These are phyloP conservation scores for Aspergillus conjunctus DNA, from an alignment of 495 filamentous ascomycete species.

Conservation along the genomic window DNA sequence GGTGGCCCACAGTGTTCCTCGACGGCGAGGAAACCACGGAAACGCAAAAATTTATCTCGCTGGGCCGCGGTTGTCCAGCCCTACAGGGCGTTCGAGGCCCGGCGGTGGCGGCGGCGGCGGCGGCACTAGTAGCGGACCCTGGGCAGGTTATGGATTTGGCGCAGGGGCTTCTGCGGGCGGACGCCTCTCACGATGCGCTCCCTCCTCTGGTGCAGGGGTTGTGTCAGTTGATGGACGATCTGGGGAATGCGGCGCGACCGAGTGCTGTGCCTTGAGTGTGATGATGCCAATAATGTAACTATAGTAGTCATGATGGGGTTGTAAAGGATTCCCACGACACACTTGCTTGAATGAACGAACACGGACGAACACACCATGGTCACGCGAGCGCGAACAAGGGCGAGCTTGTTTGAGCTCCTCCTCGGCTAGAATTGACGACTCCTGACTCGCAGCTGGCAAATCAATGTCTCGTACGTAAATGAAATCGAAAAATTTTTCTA, in stretches of 20 bases:
- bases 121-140: conserved; percentile 30
- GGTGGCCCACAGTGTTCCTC: conserved; percentile 42
- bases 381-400: too few species aligned
- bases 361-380: too few species aligned
- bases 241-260: conserved; percentile 34
- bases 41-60: conserved; percentile 50
- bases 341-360: too few species aligned
- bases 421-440: too few species aligned
- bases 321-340: not conserved
- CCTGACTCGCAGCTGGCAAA: too few species aligned
- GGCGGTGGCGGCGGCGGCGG: too few species aligned
- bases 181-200: conserved; percentile 30
- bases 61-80: conserved; percentile 47
- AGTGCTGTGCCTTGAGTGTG: not conserved
- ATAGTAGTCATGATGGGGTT: not conserved
- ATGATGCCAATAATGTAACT: conserved; percentile 1
- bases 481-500: too few species aligned
- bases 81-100: conserved; percentile 36
- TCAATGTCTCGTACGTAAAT: too few species aligned
- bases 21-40: conserved; percentile 49
- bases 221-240: conserved; percentile 54
- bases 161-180: conserved; percentile 28
- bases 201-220: conserved; percentile 58
- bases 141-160: conserved; percentile 31
- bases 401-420: too few species aligned